These are phyloP conservation scores for Sarcocystis neurona DNA, from an alignment of 169 alveolate species.

Conservation along the genomic window DNA sequence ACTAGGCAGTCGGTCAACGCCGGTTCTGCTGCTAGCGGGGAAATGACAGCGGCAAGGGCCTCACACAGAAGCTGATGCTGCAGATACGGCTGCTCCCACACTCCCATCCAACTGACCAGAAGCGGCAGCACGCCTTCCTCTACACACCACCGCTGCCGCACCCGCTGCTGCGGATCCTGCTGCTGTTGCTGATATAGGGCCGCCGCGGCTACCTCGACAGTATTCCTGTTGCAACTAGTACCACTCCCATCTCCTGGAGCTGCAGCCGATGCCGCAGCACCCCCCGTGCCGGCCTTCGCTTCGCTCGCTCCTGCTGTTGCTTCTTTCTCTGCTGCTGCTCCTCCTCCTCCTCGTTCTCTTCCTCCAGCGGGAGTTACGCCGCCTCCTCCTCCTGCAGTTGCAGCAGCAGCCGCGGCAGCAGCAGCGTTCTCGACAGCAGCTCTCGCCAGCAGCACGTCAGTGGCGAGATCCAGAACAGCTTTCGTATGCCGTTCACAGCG, in stretches of 20 bases:
- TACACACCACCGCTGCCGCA: background rate
- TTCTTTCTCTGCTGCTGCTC: too few relatives aligned
- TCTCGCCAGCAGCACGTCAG: constrained; percentile 4
- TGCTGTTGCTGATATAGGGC: background rate
- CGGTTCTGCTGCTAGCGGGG: background rate
- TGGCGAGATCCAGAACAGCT: constrained; percentile 15
- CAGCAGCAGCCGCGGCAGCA: background rate
- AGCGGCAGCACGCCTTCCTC: constrained; percentile 39
- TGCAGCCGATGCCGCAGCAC: background rate
- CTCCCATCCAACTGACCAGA: constrained; percentile 31
- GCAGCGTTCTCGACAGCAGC: background rate
- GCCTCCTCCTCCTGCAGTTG: background rate
- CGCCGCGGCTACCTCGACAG: background rate
- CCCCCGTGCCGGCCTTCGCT: too few relatives aligned
- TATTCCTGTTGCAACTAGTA: too few relatives aligned
- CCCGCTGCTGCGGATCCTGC: background rate
- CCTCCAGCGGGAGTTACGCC: too few relatives aligned
- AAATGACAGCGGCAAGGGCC: background rate
- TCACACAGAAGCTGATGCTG: constrained; percentile 3
- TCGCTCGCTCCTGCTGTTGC: too few relatives aligned
- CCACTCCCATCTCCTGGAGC: too few relatives aligned
- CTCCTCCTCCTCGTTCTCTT: too few relatives aligned
- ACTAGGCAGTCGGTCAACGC: constrained; percentile 52
- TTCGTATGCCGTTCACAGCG: background rate
- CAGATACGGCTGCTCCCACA: constrained; percentile 1